These are phyloP conservation scores for Fusarium beomiforme DNA, from an alignment of 2,329 filamentous ascomycete species.

Conservation along the genomic window DNA sequence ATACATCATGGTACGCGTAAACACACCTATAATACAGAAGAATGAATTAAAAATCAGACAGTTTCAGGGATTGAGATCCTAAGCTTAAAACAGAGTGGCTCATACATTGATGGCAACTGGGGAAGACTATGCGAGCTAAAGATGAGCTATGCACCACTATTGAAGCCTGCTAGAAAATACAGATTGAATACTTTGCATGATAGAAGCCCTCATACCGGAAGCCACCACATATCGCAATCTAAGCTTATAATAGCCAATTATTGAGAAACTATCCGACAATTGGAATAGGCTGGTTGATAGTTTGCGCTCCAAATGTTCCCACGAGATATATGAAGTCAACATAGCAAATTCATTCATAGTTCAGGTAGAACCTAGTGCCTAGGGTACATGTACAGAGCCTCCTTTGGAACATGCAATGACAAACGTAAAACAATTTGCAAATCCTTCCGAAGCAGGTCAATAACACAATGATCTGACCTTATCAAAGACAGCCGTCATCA, in stretches of 20 bases:
- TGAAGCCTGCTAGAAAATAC: no score
- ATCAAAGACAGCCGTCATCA: not conserved
- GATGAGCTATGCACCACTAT: not conserved
- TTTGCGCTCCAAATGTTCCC: no score
- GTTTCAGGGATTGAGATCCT: not conserved
- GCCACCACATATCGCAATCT: accelerated
- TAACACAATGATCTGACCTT: not conserved
- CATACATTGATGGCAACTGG: not conserved
- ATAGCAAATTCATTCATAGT: no score
- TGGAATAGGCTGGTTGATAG: no score
- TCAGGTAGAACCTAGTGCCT: no score
- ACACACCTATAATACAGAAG: not conserved
- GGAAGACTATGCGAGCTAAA: not conserved
- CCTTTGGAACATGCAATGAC: not conserved
- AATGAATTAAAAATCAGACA: not conserved
- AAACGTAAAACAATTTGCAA: no score
- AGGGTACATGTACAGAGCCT: no score
- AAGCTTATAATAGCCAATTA: accelerated
- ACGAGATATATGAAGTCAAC: no score
- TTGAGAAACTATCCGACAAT: no score
- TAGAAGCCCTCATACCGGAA: not conserved
- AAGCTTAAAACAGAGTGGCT: no score
- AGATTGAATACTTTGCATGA: not conserved
- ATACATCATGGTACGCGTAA: not conserved
- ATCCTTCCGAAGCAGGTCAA: not conserved